Base-by-base conservation (phyloP, 306 rosid genomes). In the Lablab purpureus region DNA sequence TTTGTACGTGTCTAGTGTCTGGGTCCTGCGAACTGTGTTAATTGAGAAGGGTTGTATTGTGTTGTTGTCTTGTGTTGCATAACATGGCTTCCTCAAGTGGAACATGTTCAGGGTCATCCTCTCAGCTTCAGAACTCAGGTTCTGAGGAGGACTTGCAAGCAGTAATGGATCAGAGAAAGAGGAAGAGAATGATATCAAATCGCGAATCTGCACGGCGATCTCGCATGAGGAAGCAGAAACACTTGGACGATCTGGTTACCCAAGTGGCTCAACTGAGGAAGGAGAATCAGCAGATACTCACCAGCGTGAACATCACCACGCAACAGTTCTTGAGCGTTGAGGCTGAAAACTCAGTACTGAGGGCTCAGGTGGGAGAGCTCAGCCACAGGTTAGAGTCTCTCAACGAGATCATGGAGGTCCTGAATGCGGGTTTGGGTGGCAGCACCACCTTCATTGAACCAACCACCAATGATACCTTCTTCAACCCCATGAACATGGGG, bases 131-230 rank as follows among this genome's bases (percentile, higher is more conserved):
- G 70, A 91, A 82, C 85, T 93, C 95, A 0, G 97, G 93, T 6
- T 92, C 91, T 2, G 99, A 94, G 17, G 94, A 79, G 54, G 97
- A 89, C 1, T 68, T 88, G 76, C 82, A 55, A 83, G 88, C 43
- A 2, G 14, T 89, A 82, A 89, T 91, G 91, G 93, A 92, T 79
- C 93, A 90, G 78, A 89, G 96, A 22, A 95, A 95, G 76, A 88
- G 99, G 83, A 95, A 95, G 87, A 87, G 99, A 66, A 95, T 95
- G 99, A 55, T 91, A 65, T 95, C 99, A 0, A 95, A 95, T n/a
- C 89, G 99, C 0, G 99, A 95, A 78, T 95, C 99, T 0, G 99
- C 99, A 0, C 83, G 98, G 46, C 49, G 99, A 30, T 95, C 98
- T 5, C 75, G 99, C 75, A 87, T 95, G 98, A 90, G 97, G 74